phyloP scores from a whole-genome alignment of 176 grass and related monocot genomes.

The Cenchrus purpureus region DNA sequence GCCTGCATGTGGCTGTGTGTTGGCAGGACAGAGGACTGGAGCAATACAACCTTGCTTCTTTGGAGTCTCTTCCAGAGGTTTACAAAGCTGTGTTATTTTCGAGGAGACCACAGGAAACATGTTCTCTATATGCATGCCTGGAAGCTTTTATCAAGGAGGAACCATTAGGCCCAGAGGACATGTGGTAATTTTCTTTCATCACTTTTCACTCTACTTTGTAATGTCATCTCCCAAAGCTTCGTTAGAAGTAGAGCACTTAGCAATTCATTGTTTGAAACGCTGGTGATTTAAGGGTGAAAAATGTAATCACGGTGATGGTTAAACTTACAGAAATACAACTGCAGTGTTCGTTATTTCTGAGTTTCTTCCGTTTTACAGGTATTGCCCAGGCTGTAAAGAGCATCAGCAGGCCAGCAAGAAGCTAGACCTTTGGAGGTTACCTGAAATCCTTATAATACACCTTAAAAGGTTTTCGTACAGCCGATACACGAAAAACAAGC shows the following conservation, averaged over 20 bases:
- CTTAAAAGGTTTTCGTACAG: constrained; percentile 90
- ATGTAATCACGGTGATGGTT: background rate
- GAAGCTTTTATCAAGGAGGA: constrained; percentile 91
- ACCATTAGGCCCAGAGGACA: constrained; percentile 87
- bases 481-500: constrained; percentile 86
- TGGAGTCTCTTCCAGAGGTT: constrained; percentile 75
- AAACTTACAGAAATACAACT: background rate
- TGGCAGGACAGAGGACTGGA: constrained; percentile 71
- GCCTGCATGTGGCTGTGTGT: constrained; percentile 63
- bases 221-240: background rate
- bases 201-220: background rate
- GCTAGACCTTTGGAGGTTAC: constrained; percentile 94
- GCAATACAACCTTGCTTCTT: constrained; percentile 58
- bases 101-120: constrained; percentile 70
- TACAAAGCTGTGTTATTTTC: constrained; percentile 67
- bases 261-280: background rate
- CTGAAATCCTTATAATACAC: constrained; percentile 95
- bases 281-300: background rate
- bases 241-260: background rate
- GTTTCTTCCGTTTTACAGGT: constrained; percentile 53
- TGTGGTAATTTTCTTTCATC: constrained; percentile 67
- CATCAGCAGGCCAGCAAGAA: constrained; percentile 88
- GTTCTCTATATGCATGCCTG: constrained; percentile 90
- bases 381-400: constrained; percentile 86
- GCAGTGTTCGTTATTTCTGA: background rate